Evolutionary conservation across 768 basidiomycete species (phyloP).

Genomic region (Hypholoma fasciculare): DNA sequence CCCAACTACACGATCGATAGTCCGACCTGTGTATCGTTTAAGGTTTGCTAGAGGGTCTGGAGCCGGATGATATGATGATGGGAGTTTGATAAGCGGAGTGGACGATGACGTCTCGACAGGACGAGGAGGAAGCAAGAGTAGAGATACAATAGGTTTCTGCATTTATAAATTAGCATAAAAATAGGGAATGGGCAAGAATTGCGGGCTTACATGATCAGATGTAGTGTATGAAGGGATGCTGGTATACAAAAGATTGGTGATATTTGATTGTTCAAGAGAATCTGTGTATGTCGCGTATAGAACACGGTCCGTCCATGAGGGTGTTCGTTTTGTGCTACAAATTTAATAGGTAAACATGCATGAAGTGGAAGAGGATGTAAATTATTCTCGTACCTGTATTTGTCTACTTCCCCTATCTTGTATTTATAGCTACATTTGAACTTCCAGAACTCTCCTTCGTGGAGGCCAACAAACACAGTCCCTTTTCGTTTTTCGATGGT

Average conservation of each 20-base stretch:
- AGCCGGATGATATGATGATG: constrained; percentile 45
- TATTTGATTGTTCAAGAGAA: constrained; percentile 52
- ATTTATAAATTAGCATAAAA: not conserved
- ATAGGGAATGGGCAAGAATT: not conserved
- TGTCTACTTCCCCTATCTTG: constrained; percentile 75
- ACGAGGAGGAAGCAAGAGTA: constrained; percentile 61
- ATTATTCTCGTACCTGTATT: constrained; percentile 60
- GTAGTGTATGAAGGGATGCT: constrained; percentile 81
- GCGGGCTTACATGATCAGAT: constrained; percentile 78
- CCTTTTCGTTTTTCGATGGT: constrained; percentile 61
- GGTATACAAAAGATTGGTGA: constrained; percentile 73
- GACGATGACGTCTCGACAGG: constrained; percentile 23
- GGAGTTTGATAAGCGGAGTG: constrained; percentile 51
- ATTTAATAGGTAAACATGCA: not conserved
- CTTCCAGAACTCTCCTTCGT: constrained; percentile 84
- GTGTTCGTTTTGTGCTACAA: constrained; percentile 64
- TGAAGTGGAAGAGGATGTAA: not conserved
- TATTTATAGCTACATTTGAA: constrained; percentile 96
- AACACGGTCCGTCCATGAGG: constrained; percentile 93
- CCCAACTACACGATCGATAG: constrained; percentile 75
- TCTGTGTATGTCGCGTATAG: constrained; percentile 80
- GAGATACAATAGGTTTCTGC: constrained; percentile 85
- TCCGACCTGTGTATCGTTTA: constrained; percentile 67
- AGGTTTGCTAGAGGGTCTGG: constrained; percentile 53
- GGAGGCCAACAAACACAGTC: constrained; percentile 67